Evolutionary conservation across 2,329 filamentous ascomycete genomes (phyloP), one percentile per base, ranked within the genome.

Genomic region (Penicillium corylophilum): DNA sequence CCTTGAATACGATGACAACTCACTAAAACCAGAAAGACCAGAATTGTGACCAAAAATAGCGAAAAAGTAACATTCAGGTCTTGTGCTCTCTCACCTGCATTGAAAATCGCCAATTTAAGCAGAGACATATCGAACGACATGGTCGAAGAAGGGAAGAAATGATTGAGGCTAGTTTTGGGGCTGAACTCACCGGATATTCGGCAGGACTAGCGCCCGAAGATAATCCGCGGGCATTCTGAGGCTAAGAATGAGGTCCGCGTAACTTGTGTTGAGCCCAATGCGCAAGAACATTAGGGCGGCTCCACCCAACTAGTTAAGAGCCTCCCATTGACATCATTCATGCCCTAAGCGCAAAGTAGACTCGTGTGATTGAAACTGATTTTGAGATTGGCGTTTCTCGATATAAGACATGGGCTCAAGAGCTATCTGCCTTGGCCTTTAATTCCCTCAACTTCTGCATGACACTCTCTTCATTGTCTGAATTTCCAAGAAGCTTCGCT

Each of bases 391-490:
- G 28, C 12, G 12, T 31, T 1, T 6, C 12, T 31, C 5, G 12
- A 5, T 31, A 31, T 31, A 15, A 15, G 29, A 31, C 15, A 31
- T 6, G 12, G 24, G 12, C 26, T 31, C 29, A 31, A 15, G 13
- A n/a, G 13, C 29, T 5, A 31, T 12, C 35, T 38, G n/a, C n/a
- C 35, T 38, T 12, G 5, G 10, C 29, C 13, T 15, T 15, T 15
- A 31, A 4, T 7, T 55, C n/a, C 15, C 24, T 56, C 33, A 60
- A 7, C 16, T 42, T 53, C 44, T 22, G 29, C 50, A 63, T 46
- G 29, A 59, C 50, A 0, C 29, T 36, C 6, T 61, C 56, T 35
- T 63, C 57, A 5, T 51, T 46, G 6, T 41, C 43, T 5, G 42
- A 13, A 38, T 54, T 43, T 13, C 50, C 45, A 24, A 62, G 44